phyloP scores from a whole-genome alignment of 1,284 basidiomycete genomes.

The Golubevia sp. region DNA sequence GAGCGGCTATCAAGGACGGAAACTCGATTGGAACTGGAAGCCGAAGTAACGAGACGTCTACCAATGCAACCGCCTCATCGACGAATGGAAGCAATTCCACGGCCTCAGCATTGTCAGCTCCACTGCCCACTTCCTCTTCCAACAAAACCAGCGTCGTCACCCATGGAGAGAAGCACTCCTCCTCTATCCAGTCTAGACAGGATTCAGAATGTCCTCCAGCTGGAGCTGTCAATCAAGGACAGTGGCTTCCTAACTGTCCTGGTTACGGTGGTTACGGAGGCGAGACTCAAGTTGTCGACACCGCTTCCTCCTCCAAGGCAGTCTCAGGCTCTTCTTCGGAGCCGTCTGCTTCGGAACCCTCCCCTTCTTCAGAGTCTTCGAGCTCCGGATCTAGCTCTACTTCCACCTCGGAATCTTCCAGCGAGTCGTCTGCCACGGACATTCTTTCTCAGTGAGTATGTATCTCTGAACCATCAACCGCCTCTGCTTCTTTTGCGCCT shows the following conservation, averaged over 20 bases:
- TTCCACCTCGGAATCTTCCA: constrained; percentile 4
- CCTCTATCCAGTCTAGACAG: constrained; percentile 3
- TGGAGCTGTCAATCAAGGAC: constrained; percentile 32
- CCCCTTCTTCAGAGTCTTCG: constrained; percentile 13
- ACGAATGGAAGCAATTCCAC: constrained; percentile 10
- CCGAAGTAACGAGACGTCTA: constrained; percentile 18
- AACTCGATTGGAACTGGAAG: constrained; percentile 5
- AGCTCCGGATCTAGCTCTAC: constrained; percentile 15
- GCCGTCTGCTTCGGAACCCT: not conserved
- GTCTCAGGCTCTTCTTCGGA: not conserved
- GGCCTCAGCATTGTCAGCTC: constrained; percentile 17
- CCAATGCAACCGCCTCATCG: constrained; percentile 16
- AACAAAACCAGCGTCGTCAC: not conserved
- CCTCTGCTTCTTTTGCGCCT: constrained; percentile 3
- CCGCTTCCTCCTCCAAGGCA: not conserved
- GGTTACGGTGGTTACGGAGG: constrained; percentile 24
- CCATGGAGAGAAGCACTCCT: constrained; percentile 2
- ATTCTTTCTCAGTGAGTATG: too few relatives aligned
- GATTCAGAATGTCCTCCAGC: constrained; percentile 29
- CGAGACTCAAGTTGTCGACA: not conserved
- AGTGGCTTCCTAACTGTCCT: constrained; percentile 40
- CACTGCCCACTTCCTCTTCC: constrained; percentile 8
- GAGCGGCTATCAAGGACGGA: not conserved
- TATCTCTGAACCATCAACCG: constrained; percentile 7
- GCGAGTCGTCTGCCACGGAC: not conserved